These are phyloP conservation scores for Termitomyces sp. DNA, from an alignment of 1,284 basidiomycete species.

Conservation along the genomic window DNA sequence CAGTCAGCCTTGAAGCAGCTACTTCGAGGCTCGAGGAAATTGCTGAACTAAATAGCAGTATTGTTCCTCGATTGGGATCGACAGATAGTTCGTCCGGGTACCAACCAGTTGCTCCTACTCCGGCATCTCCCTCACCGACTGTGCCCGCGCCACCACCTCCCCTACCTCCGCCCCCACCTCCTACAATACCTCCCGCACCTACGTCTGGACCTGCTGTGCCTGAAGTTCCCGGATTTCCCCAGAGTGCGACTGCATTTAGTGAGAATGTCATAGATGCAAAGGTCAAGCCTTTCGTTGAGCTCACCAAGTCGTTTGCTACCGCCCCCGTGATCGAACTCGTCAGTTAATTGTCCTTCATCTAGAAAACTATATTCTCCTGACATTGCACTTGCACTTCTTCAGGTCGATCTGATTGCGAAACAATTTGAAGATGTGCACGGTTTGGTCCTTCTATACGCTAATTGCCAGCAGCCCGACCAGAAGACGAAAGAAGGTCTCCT, in stretches of 20 bases:
- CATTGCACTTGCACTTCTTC: neutral
- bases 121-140: constrained; percentile 11
- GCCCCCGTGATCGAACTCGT: constrained; percentile 75
- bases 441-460: constrained; percentile 64
- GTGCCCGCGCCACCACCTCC: constrained; percentile 23
- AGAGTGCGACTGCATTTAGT: constrained; percentile 71
- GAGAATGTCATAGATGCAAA: constrained; percentile 68
- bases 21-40: constrained; percentile 94
- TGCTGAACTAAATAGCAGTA: constrained; percentile 44
- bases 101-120: neutral
- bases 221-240: constrained; percentile 40
- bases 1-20: constrained; percentile 78
- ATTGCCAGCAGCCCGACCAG: constrained; percentile 78
- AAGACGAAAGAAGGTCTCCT: constrained; percentile 59
- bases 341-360: constrained; percentile 24
- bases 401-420: constrained; percentile 70
- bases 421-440: constrained; percentile 68
- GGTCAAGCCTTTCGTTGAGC: constrained; percentile 68
- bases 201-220: constrained; percentile 29
- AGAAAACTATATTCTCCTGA: neutral
- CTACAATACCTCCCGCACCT: constrained; percentile 33
- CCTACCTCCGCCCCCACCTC: constrained; percentile 37
- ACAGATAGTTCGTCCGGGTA: constrained; percentile 13
- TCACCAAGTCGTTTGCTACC: constrained; percentile 74
- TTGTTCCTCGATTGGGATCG: constrained; percentile 16